Base-by-base conservation (phyloP, 1,284 basidiomycete species). In the Puccinia horiana region DNA sequence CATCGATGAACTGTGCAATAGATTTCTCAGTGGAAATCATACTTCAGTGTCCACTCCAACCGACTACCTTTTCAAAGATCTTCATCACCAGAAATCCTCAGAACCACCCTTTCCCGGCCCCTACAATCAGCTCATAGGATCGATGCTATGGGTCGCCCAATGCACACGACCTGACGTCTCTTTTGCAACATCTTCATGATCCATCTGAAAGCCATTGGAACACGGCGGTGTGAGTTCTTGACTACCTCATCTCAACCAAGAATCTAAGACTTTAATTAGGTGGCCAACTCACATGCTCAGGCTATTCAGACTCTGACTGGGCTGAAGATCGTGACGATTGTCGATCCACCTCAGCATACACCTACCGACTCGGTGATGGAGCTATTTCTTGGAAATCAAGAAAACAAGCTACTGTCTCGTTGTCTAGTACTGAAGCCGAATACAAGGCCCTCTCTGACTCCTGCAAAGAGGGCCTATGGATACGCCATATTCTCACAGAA, bases 331-430 rank as follows among this genome's bases (percentile, higher is more conserved):
- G 52, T 1, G 26, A n/a, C 4, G 32, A 52, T 26, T 14, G 72
- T 6, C 42, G 44, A n/a, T 77, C 76, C 12, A 77, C 35, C 8
- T 47, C 29, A n/a, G 61, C 54, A 11, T 77, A 77, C 58, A 65
- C 76, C 32, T 77, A n/a, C 61, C 58, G 23, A 2, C 3, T 77
- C n/a, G 76, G 58, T 2, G 40, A 40, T 32, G 76, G 58, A 1
- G 16, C 76, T 9, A 77, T 65, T 14, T 77, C 76, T 16, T 77
- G 76, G 76, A 77, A 77, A 6, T 63, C 56, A 12, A 8, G 76
- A 12, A 77, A 77, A 35, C 76, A 77, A 26, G 61, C 37, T 3
- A 77, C 76, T 11, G 29, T 47, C 2, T 77, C 73, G 6, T 32
- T 69, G 4, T 52, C 18, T 4, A 52, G 49, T 23, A 52, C 49